Conservation (phyloP, 2,329 filamentous ascomycete genomes). For the Cladosporium sp. region DNA sequence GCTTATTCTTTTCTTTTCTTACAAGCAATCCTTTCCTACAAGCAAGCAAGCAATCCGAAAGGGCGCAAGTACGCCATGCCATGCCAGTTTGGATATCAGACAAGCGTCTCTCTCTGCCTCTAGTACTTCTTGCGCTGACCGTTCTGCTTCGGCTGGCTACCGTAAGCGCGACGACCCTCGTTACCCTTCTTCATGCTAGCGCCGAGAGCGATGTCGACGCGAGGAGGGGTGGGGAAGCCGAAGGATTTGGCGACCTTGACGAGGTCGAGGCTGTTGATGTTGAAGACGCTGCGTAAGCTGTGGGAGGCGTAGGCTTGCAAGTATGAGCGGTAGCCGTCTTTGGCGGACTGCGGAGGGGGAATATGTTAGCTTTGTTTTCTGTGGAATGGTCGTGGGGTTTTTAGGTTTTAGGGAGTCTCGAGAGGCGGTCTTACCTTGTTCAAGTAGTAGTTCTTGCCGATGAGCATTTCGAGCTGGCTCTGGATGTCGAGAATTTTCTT, state of each 20-base stretch:
- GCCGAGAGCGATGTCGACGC: constrained; percentile 73
- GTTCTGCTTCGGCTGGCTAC: constrained; percentile 67
- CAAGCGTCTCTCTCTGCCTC: neutral
- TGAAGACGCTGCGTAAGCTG: constrained; percentile 75
- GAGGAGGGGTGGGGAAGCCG: constrained; percentile 70
- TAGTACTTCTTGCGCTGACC: constrained; percentile 15
- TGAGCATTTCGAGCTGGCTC: constrained; percentile 82
- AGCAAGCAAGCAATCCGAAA: neutral
- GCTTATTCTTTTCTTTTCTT: constrained; percentile 4
- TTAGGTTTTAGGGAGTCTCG: neutral
- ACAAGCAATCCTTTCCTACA: neutral
- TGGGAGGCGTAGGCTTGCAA: constrained; percentile 92
- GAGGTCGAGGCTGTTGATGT: constrained; percentile 75
- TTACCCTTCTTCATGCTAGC: constrained; percentile 71
- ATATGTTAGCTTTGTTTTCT: neutral
- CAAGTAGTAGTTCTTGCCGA: constrained; percentile 92
- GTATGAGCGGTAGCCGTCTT: constrained; percentile 79
- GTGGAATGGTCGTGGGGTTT: too few species aligned
- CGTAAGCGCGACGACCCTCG: constrained; percentile 68
- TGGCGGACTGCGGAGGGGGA: constrained; percentile 53
- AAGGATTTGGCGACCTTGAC: constrained; percentile 81
- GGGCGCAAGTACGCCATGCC: too few species aligned
- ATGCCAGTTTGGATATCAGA: too few species aligned
- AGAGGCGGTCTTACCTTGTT: constrained; percentile 60
- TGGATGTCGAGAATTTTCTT: constrained; percentile 85